Base-by-base conservation (phyloP, 1,284 basidiomycete species). In the Ceratobasidium sp. region DNA sequence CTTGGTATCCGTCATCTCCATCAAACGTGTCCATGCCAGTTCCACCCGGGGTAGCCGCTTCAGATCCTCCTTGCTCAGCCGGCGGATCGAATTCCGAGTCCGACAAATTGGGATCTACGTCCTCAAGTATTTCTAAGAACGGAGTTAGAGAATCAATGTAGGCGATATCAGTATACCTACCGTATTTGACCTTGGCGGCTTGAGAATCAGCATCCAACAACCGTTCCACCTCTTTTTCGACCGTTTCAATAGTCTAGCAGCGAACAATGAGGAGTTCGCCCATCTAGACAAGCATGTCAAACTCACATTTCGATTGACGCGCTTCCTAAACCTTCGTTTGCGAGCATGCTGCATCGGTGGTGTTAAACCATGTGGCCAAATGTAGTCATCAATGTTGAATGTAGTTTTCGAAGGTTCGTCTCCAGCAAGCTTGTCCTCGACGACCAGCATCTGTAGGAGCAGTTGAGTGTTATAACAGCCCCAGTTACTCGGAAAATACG, bases 331-430 rank as follows among this genome's bases (percentile, higher is more conserved):
- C 43, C 97, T 83, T 31, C 97, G 87, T 79, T 98, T 98, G 54
- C 97, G 86, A 38, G 89, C 94, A 77, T 96, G 89, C 69, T 92
- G 87, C 73, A 99, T 80, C 7, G 97, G 97, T 53, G 96, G 96
- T 0, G 96, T 98, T 68, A 99, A 84, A 4, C 97, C 97, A 75
- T 99, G 96, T 0, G 93, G 95, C 88, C 93, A 99, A 71, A 98
- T 93, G 78, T 96, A 98, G 74, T 98, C 96, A 74, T 98, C 94
- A 34, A 96, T 87, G 74, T 91, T 95, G 80, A 98, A 91, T 62
- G 84, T 86, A 82, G 76, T 47, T 79, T 75, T 72, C 0, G 77
- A 77, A 31, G 80, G 78, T 20, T 76, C 82, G 20, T 90, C 86
- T 76, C 95, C 92, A 69, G 84, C 83, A 57, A 96, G 85, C 55